phyloP scores from a whole-genome alignment of 306 rosid species.

The Sicyos edulis region DNA sequence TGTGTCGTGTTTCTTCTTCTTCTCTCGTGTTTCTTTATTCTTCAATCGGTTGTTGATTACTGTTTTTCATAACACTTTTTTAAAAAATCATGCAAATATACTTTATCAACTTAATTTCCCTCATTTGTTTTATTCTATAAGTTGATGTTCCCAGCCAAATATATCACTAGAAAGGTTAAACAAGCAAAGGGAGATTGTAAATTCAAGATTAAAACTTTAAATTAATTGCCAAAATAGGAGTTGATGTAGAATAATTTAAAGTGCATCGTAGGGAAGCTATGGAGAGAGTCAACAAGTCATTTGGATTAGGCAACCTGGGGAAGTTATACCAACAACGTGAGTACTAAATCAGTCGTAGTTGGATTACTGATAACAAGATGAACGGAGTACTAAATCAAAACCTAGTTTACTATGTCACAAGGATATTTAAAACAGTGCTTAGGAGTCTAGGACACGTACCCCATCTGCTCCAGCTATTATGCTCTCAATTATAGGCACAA shows the following conservation, averaged over 20 bases:
- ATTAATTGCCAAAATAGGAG: not conserved
- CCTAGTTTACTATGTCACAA: constrained; percentile 7
- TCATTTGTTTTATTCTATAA: not conserved
- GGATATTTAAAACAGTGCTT: constrained; percentile 21
- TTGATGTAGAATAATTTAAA: constrained; percentile 1
- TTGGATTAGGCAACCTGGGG: too few species aligned
- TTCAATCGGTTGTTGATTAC: too few species aligned
- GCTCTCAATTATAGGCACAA: constrained; percentile 79
- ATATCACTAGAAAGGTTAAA: not conserved
- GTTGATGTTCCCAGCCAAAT: constrained; percentile 6
- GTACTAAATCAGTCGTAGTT: not conserved
- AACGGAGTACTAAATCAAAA: not conserved
- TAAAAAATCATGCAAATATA: not conserved
- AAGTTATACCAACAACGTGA: not conserved
- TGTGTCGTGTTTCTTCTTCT: too few species aligned
- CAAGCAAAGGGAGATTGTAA: not conserved
- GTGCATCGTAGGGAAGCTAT: not conserved
- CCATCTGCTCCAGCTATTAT: constrained; percentile 76
- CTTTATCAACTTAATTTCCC: constrained; percentile 1
- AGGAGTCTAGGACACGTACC: constrained; percentile 48
- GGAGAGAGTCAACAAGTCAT: not conserved
- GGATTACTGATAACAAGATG: not conserved
- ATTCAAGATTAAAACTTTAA: not conserved
- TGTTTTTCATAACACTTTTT: too few species aligned
- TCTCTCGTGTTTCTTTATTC: too few species aligned